Percentiles rank a stretch among this genome's conserved stretches.
Evolutionary conservation across 108 stramenopile species (phyloP).

Genomic region (Nitzschia sp.): DNA sequence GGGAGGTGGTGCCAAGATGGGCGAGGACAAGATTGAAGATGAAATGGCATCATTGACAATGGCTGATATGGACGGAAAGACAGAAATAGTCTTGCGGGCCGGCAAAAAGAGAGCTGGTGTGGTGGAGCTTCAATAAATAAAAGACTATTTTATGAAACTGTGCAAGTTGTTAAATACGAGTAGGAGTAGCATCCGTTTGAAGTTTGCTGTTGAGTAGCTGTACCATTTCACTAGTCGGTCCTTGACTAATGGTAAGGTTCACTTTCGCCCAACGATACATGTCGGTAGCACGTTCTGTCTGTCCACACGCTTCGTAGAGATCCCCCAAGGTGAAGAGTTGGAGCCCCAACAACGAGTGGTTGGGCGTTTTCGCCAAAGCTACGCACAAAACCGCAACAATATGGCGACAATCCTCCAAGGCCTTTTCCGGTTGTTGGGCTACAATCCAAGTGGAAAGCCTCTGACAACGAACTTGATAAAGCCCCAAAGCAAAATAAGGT

Average conservation of each 20-base stretch:
- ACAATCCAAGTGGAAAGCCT: conserved; percentile 30
- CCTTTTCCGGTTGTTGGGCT: conserved; percentile 2
- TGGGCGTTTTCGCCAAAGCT: conserved; percentile 25
- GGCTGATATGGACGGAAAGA: conserved; percentile 62
- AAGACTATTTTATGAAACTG: neutral
- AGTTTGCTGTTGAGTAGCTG: conserved; percentile 14
- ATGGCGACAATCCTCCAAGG: conserved; percentile 31
- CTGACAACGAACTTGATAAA: conserved; percentile 24
- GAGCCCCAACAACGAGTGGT: conserved; percentile 59
- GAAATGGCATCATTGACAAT: conserved; percentile 57
- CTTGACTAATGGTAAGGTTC: conserved; percentile 21
- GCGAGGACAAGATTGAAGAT: conserved; percentile 65
- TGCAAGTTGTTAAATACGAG: neutral
- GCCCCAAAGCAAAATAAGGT: neutral
- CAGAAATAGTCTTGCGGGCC: conserved; percentile 73
- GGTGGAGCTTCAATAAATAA: conserved; percentile 54
- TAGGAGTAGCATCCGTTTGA: neutral
- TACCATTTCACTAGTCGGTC: conserved; percentile 20
- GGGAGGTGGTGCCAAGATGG: conserved; percentile 87
- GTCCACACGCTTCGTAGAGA: conserved; percentile 25
- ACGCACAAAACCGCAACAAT: conserved; percentile 50
- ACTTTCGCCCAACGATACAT: conserved; percentile 19
- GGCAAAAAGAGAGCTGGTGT: conserved; percentile 92
- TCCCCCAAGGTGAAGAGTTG: conserved; percentile 71
- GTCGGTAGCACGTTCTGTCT: neutral